Conservation (phyloP, 805 yeast species). For the Cyberlindnera sargentensis region DNA sequence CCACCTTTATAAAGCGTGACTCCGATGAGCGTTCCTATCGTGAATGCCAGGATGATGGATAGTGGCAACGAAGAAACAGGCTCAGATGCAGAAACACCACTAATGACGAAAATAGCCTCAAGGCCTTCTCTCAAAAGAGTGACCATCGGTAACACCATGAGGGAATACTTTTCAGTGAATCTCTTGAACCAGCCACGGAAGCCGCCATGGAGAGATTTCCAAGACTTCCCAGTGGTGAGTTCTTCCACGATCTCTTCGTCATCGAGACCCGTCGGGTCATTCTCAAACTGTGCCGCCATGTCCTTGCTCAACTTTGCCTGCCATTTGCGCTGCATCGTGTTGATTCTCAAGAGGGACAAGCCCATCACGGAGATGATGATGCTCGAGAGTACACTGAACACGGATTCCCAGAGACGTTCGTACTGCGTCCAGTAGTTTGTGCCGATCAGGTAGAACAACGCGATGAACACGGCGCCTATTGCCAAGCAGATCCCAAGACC, state of each 20-base stretch:
- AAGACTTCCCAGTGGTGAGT: neutral
- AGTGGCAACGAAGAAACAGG: conserved; percentile 60
- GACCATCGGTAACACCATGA: conserved; percentile 72
- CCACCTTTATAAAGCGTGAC: conserved; percentile 68
- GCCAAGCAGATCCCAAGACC: conserved; percentile 67
- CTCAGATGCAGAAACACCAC: conserved; percentile 77
- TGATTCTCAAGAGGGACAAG: conserved; percentile 69
- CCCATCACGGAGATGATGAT: conserved; percentile 85
- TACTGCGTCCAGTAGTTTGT: conserved; percentile 81
- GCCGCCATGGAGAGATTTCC: neutral
- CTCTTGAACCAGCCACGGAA: conserved; percentile 11
- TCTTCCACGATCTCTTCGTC: conserved; percentile 2
- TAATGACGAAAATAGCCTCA: conserved; percentile 87
- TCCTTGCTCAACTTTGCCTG: conserved; percentile 63
- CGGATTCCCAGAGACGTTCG: conserved; percentile 87
- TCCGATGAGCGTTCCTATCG: conserved; percentile 61
- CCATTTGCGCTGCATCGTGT: conserved; percentile 82
- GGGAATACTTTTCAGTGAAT: conserved; percentile 48
- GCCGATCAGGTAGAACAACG: conserved; percentile 72
- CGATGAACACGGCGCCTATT: conserved; percentile 67
- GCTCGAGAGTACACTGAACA: conserved; percentile 72
- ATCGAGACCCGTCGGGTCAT: conserved; percentile 10
- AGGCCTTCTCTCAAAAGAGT: conserved; percentile 87
- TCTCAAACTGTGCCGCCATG: conserved; percentile 28
- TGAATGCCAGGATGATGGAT: conserved; percentile 54